A percentile compares a stretch with the other conserved stretches of the same genome.
These are phyloP conservation scores for Nicotiana sylvestris DNA, from an alignment of 257 asterid genomes.

Conservation along the genomic window DNA sequence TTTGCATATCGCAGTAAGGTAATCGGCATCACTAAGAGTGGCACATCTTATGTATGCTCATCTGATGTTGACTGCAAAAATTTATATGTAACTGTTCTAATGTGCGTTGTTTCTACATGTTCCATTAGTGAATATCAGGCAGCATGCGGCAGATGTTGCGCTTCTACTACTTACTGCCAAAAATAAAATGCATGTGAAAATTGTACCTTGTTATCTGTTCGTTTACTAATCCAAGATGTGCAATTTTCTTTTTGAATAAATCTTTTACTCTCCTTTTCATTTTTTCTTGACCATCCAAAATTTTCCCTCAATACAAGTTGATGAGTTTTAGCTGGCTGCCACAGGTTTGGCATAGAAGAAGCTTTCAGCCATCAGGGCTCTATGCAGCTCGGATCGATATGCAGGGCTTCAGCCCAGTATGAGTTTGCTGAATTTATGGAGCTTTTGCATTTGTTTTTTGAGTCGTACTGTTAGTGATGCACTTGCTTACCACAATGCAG, in stretches of 20 bases:
- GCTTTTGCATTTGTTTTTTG: constrained; percentile 4
- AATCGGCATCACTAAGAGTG: background rate
- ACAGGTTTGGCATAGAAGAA: constrained; percentile 96
- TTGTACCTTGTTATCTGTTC: background rate
- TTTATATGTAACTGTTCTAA: background rate
- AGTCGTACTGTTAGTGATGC: constrained; percentile 5
- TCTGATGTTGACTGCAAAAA: background rate
- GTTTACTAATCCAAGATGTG: background rate
- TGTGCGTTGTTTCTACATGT: background rate
- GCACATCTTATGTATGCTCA: background rate
- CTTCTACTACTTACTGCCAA: background rate
- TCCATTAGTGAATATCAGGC: background rate
- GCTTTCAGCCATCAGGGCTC: constrained; percentile 94
- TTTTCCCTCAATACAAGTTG: background rate
- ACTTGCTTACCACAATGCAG: constrained; percentile 35
- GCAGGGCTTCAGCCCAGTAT: constrained; percentile 85
- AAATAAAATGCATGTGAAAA: background rate
- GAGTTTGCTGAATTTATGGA: constrained; percentile 21
- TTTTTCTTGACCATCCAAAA: background rate
- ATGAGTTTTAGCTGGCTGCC: background rate
- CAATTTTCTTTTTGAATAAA: background rate
- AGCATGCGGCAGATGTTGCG: background rate
- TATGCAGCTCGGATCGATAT: constrained; percentile 98
- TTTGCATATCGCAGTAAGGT: constrained; percentile 78
- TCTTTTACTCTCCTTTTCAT: background rate